Percentiles rank a stretch among this genome's conserved stretches.
Evolutionary conservation across 1,139 yeast species (phyloP).

Genomic region (Suhomyces maxii): DNA sequence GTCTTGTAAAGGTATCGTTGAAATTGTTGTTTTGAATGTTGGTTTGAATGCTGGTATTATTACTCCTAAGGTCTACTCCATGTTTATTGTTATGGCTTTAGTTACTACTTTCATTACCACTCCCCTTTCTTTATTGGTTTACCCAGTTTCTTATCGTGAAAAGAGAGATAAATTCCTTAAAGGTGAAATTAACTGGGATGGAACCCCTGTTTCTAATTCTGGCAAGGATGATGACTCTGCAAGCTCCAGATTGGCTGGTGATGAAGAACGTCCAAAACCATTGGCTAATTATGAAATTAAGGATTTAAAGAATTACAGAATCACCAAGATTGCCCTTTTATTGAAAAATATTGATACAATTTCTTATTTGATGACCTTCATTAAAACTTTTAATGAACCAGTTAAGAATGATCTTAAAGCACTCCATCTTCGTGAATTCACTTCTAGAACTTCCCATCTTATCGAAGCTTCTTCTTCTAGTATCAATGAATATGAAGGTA

Average conservation of each 20-base stretch:
- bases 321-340: conserved; percentile 29
- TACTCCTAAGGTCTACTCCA: conserved; percentile 62
- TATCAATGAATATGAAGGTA: conserved; percentile 16
- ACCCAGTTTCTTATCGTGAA: conserved; percentile 62
- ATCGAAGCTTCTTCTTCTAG: conserved; percentile 55
- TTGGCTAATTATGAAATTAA: conserved; percentile 16
- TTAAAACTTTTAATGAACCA: conserved; percentile 21
- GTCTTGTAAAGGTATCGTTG: conserved; percentile 88
- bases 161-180: conserved; percentile 42
- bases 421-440: conserved; percentile 56
- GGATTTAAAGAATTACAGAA: conserved; percentile 18
- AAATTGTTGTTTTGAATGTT: conserved; percentile 71
- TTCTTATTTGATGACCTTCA: conserved; percentile 34
- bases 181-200: conserved; percentile 46
- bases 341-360: conserved; percentile 35
- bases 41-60: conserved; percentile 73
- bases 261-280: conserved; percentile 3
- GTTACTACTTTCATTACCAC: conserved; percentile 74
- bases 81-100: conserved; percentile 81
- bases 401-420: conserved; percentile 49
- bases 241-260: conserved; percentile 3
- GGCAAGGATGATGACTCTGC: conserved; percentile 1
- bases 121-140: conserved; percentile 60
- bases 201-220: conserved; percentile 16
- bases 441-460: conserved; percentile 67